phyloP scores from a whole-genome alignment of 2,329 filamentous ascomycete species.

The Chaetomiaceae sp. region DNA sequence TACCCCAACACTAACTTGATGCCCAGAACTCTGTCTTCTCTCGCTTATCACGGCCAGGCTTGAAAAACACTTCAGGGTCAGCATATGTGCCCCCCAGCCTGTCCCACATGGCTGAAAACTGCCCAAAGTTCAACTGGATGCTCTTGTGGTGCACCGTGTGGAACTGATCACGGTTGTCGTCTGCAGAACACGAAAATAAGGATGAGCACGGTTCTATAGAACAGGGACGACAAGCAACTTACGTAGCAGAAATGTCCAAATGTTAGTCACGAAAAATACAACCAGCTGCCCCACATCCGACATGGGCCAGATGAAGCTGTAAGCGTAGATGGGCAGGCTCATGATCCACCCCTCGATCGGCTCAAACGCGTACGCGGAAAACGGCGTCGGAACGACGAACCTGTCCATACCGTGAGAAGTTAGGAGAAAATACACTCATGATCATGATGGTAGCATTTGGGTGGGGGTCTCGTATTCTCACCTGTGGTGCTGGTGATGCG shows the following conservation, averaged over 20 bases:
- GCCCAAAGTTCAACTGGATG: neutral
- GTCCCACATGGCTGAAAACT: neutral
- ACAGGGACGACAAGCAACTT: neutral
- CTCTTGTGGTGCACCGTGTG: constrained; percentile 3
- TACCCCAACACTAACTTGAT: too few relatives aligned
- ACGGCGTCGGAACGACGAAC: neutral
- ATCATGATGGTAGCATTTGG: too few relatives aligned
- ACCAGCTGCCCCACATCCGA: neutral
- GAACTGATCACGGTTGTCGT: constrained; percentile 1
- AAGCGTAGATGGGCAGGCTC: constrained; percentile 4
- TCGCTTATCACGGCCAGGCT: neutral
- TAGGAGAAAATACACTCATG: neutral
- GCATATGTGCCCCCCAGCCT: neutral
- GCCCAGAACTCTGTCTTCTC: neutral
- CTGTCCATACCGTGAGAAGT: neutral
- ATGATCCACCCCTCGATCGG: constrained; percentile 1
- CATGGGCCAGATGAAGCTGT: constrained; percentile 1
- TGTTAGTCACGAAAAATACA: neutral
- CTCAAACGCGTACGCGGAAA: constrained; percentile 1
- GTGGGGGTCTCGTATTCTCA: neutral
- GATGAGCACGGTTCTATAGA: neutral
- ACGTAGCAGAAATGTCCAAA: neutral
- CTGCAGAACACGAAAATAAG: neutral
- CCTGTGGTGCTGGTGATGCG: neutral
- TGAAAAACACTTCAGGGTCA: neutral